phyloP scores from a whole-genome alignment of 805 yeast genomes.

The Diddensiella transvaalensis region DNA sequence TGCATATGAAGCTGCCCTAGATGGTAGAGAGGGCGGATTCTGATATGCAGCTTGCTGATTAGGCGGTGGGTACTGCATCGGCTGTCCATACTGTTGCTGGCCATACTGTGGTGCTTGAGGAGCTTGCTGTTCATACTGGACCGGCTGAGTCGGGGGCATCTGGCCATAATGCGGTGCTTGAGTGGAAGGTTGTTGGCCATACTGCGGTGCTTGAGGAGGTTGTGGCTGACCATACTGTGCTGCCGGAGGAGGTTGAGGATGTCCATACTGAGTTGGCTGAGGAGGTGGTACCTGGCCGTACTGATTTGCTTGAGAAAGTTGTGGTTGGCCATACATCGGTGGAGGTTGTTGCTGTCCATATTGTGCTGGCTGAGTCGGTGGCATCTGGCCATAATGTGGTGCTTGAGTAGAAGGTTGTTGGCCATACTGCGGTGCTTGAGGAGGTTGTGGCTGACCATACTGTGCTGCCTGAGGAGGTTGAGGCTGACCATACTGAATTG shows the following conservation, averaged over 20 bases:
- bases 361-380: constrained; percentile 10
- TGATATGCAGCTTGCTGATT: neutral
- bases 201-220: constrained; percentile 12
- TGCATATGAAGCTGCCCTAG: constrained; percentile 7
- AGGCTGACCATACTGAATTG: constrained; percentile 7
- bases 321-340: constrained; percentile 19
- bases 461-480: constrained; percentile 19
- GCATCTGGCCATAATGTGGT: constrained; percentile 11
- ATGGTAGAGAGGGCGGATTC: constrained; percentile 3
- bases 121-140: constrained; percentile 9
- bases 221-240: constrained; percentile 20
- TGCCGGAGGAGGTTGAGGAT: constrained; percentile 16
- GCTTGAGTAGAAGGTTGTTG: constrained; percentile 14
- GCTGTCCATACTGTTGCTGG: constrained; percentile 14
- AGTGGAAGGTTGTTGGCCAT: constrained; percentile 13
- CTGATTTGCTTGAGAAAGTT: constrained; percentile 8
- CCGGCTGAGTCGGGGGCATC: constrained; percentile 11
- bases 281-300: constrained; percentile 13
- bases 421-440: constrained; percentile 11
- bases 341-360: constrained; percentile 14
- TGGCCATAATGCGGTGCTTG: constrained; percentile 13
- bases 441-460: constrained; percentile 19
- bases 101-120: constrained; percentile 9
- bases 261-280: constrained; percentile 7
- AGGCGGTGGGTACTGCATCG: constrained; percentile 17